A percentile compares a stretch with the other conserved stretches of the same genome.
These are phyloP conservation scores for Pachyrhizus erosus DNA, from an alignment of 306 rosid genomes.

Conservation along the genomic window DNA sequence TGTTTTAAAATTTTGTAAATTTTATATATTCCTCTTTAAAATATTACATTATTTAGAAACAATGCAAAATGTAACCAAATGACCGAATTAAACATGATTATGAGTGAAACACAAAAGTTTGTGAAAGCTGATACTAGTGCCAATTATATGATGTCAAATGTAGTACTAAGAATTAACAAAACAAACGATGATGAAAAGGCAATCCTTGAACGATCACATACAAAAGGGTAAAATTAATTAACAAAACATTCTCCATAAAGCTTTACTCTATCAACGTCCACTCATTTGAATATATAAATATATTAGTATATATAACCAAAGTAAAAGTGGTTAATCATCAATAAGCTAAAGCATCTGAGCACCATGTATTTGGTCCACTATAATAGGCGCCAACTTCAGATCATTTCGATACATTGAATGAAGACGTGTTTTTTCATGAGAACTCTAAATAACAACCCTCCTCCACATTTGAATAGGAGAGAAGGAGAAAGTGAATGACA, in stretches of 20 bases:
- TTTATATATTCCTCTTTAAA: too few relatives aligned
- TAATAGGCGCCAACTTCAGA: background rate
- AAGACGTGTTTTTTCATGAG: constrained; percentile 33
- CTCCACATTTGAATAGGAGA: too few relatives aligned
- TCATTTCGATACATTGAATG: constrained; percentile 43
- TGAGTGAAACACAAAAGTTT: background rate
- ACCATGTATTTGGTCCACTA: constrained; percentile 39
- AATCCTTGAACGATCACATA: background rate
- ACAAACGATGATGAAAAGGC: background rate
- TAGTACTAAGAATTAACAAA: background rate
- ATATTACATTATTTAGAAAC: too few relatives aligned
- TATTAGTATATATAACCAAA: background rate
- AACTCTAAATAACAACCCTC: background rate
- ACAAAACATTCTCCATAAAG: background rate
- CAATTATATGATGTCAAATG: background rate
- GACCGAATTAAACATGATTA: too few relatives aligned
- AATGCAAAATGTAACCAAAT: too few relatives aligned
- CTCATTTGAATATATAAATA: background rate
- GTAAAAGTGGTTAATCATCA: background rate
- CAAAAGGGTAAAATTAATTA: background rate
- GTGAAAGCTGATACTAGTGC: background rate
- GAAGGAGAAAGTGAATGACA: background rate
- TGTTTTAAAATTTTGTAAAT: too few relatives aligned
- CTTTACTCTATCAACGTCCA: constrained; percentile 36
- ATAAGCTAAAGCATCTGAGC: constrained; percentile 31